Evolutionary conservation across 306 rosid genomes (phyloP), one percentile per base, ranked within the genome.

Genomic region (Sphenostylis stenocarpa): DNA sequence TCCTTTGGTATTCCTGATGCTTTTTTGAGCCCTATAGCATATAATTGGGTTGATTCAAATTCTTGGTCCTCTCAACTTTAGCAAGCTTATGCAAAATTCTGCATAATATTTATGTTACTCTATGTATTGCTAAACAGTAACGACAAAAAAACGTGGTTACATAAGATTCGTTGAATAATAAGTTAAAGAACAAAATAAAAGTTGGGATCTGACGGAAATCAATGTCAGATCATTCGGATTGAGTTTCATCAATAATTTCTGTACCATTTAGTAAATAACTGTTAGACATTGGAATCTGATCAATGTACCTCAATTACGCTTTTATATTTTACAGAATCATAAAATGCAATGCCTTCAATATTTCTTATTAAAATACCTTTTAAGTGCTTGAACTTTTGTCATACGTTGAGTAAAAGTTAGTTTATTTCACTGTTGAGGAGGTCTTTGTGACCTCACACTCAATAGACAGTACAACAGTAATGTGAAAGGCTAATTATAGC

Each of bases 1-100:
- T 94, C 98, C 66, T 92, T 92, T 10, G 98, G 98, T 73, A 92
- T 92, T 73, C 98, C 98, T 6, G 93, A 90, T 62, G 96, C 97
- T 2, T 94, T 92, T 51, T 83, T 94, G 87, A 82, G 97, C 75
- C 96, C 98, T 15, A 85, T 94, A 5, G 98, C 97, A 7, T 94
- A 77, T 75, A 67, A 94, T 76, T 92, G 98, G 97, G 80, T 94
- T 6, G 91, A 89, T 16, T 86, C 97, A 70, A 92, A 94, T 83
- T 85, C 95, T 24, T 92, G 96, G 97, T 80, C 95, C 66, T 66
- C 87, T 85, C 86, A 80, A 73, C 87, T 63, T 23, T 87, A 83
- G 57, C 74, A 86, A 82, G 61, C 75, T 36, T 15, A 14, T 47
- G 70, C 70, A 24, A 55, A 48, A 55, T 72, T 71, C 29, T 43